Base-by-base conservation (phyloP, 73 alveolate genomes). In the Symbiodinium pilosum region DNA sequence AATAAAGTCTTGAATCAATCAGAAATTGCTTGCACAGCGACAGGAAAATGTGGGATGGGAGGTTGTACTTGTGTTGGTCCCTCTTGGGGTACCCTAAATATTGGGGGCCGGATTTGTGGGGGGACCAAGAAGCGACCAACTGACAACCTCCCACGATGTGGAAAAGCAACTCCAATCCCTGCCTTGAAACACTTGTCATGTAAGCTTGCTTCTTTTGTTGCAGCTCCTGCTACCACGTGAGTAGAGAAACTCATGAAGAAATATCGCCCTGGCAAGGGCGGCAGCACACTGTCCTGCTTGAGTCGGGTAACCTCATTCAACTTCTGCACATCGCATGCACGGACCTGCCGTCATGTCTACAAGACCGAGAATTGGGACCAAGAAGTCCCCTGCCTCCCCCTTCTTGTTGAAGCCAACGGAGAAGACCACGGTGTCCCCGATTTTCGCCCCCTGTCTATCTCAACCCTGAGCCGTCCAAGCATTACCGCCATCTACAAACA, bases 321-420 rank as follows among this genome's bases (percentile, higher is more conserved):
- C 47, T 88, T 88, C 69, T 88, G 95, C 41, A 88, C 95, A n/a
- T 88, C 95, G 47, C 95, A 88, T n/a, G 95, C 95, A 38, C 95
- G 95, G 11, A 88, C 95, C 95, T 88, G 86, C 42, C 39, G 56
- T 6, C 40, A 32, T 34, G 39, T 85, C 39, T 14, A 40, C 16
- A 20, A 14, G 5, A 38, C 59, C 16, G 24, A 69, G 30, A 40
- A 36, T 1, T 30, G 40, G 40, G 39, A 16, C 34, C 18, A 20
- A 40, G 34, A 30, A 20, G 18, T 9, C 84, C 30, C 16, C 84
- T 69, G 84, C 95, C 95, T 88, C 95, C 30, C 95, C 95, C 95
- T 88, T 88, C 86, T 88, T 88, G 52, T 88, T 88, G 95, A 88
- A 88, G 95, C 95, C 95, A 26, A 88, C 95, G 24, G 95, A 88